Percentiles rank a stretch among this genome's conserved stretches.
These are phyloP conservation scores for Scytalidium lignicola DNA, from an alignment of 2,329 filamentous ascomycete genomes.

Conservation along the genomic window DNA sequence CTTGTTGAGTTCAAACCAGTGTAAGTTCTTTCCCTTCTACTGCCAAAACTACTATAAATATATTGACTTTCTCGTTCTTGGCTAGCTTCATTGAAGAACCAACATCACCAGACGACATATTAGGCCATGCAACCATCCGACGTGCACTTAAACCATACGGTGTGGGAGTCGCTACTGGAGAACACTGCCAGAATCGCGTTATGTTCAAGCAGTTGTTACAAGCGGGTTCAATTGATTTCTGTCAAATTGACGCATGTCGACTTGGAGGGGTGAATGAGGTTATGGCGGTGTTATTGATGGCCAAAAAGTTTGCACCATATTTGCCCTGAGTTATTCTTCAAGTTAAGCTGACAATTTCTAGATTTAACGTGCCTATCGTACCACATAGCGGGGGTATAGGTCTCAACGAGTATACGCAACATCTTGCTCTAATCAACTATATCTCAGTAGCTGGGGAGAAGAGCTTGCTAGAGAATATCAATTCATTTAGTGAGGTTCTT, in stretches of 20 bases:
- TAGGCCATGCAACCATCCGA: conserved; percentile 76
- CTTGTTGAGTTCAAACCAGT: conserved; percentile 2
- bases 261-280: conserved; percentile 86
- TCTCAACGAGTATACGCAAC: conserved; percentile 85
- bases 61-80: conserved; percentile 61
- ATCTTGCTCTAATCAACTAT: conserved; percentile 84
- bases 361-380: conserved; percentile 64
- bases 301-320: too few relatives aligned
- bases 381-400: conserved; percentile 84
- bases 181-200: conserved; percentile 90
- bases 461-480: conserved; percentile 79
- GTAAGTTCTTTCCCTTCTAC: too few relatives aligned
- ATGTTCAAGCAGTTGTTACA: conserved; percentile 86
- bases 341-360: too few relatives aligned
- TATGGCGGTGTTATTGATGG: conserved; percentile 72
- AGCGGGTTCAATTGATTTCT: conserved; percentile 75
- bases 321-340: too few relatives aligned
- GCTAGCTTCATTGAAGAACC: conserved; percentile 85
- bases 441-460: conserved; percentile 74
- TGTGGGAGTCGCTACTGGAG: conserved; percentile 80
- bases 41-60: too few relatives aligned
- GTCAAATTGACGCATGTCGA: conserved; percentile 82
- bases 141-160: conserved; percentile 67
- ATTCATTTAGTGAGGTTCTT: conserved; percentile 88
- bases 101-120: conserved; percentile 81